Conservation (phyloP, 139 green algal species). For the Axilococcus clingmanii region DNA sequence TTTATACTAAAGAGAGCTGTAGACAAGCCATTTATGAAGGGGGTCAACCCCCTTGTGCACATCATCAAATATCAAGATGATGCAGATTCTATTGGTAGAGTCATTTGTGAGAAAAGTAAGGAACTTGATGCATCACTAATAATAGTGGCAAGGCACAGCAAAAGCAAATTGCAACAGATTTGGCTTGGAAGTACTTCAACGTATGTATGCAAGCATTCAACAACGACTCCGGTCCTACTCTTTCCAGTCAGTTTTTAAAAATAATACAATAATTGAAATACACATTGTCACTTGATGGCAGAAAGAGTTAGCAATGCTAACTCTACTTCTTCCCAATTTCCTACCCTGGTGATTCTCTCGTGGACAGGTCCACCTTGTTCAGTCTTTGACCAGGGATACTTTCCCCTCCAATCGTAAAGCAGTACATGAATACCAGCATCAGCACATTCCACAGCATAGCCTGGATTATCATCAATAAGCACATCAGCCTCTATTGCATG, state of each 20-base stretch:
- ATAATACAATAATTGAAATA: neutral
- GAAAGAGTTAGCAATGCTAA: conserved; percentile 9
- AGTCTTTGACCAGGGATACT: conserved; percentile 87
- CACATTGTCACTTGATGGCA: neutral
- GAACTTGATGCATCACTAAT: conserved; percentile 40
- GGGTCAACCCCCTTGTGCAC: conserved; percentile 42
- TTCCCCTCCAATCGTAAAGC: conserved; percentile 78
- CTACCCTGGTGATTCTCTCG: conserved; percentile 20
- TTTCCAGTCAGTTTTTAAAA: conserved; percentile 4
- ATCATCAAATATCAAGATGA: conserved; percentile 56
- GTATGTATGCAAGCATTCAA: conserved; percentile 22
- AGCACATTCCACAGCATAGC: conserved; percentile 80
- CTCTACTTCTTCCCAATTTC: conserved; percentile 29
- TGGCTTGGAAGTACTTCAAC: conserved; percentile 23
- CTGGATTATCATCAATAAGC: conserved; percentile 91
- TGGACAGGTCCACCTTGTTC: conserved; percentile 15
- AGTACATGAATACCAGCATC: conserved; percentile 81
- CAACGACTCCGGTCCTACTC: conserved; percentile 5
- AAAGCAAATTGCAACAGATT: conserved; percentile 23
- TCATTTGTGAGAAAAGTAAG: conserved; percentile 53
- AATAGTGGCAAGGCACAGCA: conserved; percentile 44
- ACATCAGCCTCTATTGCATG: conserved; percentile 68
- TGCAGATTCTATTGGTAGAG: conserved; percentile 48
- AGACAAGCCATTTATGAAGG: conserved; percentile 9
- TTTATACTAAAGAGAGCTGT: conserved; percentile 48